phyloP scores from a whole-genome alignment of 345 rosid genomes.

The Linum usitatissimum region DNA sequence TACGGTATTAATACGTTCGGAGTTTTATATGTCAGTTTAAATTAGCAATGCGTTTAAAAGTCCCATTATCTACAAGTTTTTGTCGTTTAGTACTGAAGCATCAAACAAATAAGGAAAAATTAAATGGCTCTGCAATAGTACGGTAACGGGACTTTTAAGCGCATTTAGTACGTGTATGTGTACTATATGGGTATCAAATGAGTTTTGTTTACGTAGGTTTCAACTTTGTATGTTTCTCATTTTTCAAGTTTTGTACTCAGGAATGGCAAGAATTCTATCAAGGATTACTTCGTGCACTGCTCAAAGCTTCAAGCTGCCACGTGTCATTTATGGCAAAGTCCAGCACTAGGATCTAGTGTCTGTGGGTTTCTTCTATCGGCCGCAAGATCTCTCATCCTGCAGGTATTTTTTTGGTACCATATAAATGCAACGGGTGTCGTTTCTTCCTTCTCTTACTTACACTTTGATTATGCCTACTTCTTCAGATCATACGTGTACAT shows the following conservation, averaged over 20 bases:
- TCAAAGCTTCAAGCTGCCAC: conserved; percentile 51
- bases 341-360: conserved; percentile 22
- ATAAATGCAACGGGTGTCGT: background rate
- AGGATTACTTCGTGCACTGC: conserved; percentile 40
- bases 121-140: too few relatives aligned
- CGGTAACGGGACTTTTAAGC: too few relatives aligned
- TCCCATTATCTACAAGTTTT: too few relatives aligned
- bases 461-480: conserved; percentile 17
- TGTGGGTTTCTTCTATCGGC: conserved; percentile 37
- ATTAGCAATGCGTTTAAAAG: too few relatives aligned
- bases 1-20: too few relatives aligned
- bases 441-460: background rate
- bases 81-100: too few relatives aligned
- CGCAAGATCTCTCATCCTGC: conserved; percentile 53
- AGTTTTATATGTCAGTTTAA: too few relatives aligned
- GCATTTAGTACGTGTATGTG: too few relatives aligned
- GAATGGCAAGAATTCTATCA: conserved; percentile 33
- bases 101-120: too few relatives aligned
- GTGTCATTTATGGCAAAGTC: conserved; percentile 42
- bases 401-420: conserved; percentile 37
- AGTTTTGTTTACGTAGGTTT: too few relatives aligned
- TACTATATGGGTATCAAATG: too few relatives aligned
- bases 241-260: conserved; percentile 22
- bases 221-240: background rate
- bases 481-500: conserved; percentile 63